Base-by-base conservation (phyloP, 2,329 filamentous ascomycete species). In the Davidsoniella virescens region DNA sequence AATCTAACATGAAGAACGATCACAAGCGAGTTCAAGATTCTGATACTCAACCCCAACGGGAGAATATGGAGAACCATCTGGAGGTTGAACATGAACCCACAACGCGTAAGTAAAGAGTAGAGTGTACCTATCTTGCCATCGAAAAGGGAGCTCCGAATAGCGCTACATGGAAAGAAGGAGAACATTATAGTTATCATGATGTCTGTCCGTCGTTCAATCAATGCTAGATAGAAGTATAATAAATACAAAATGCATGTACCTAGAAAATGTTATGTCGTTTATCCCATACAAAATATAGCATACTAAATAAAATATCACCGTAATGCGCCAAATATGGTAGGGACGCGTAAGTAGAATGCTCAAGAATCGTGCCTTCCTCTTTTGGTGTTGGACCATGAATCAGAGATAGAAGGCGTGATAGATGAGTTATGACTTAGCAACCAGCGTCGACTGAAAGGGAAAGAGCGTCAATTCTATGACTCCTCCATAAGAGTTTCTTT, bases 321-420 rank as follows among this genome's bases (percentile, higher is more conserved):
- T 33, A 8, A 33, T 12, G 5, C 29, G 12, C 12, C 7, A 33
- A 12, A 33, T 33, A 3, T 33, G 29, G 29, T 12, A 33, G 26
- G 8, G 10, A 29, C 26, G 6, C 26, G 26, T 2, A 29, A 29
- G 6, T 12, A 12, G 29, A 33, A 3, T 4, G 29, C 25, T 1
- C 5, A 29, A 16, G 14, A 10, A 16, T 17, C 5, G 43, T 40
- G 18, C 18, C 17, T 16, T 44, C 12, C 41, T 18, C 26, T 44
- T 38, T 38, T n/a, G 40, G 44, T 23, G 41, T 50, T 50, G 47
- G 33, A 44, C 44, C 41, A 39, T 36, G 29, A 37, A 50, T 9
- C 20, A 20, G 17, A 26, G 8, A 26, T 12, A 5, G 12, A 33
- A 33, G 29, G 29, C 9, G 10, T 7, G 12, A 9, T 12, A 33